Evolutionary conservation across 2,329 filamentous ascomycete genomes (phyloP).

Genomic region (Coleophoma eucalyptorum): DNA sequence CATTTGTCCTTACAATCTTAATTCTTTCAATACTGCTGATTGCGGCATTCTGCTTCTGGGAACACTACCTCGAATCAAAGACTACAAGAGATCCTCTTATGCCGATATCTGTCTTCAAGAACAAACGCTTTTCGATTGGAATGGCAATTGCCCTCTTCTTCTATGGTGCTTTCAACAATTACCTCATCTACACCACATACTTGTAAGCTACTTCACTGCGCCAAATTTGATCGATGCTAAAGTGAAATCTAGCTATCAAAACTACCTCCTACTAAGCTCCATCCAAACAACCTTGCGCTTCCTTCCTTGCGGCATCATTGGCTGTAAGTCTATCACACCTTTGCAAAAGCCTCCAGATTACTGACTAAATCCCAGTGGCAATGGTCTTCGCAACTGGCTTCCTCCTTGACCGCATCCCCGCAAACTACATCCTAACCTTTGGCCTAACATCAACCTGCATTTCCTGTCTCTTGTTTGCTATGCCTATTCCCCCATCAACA

Average conservation of each 20-base stretch:
- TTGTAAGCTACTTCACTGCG: slow-evolving; percentile 27
- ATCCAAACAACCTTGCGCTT: slow-evolving; percentile 68
- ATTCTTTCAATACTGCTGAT: slow-evolving; percentile 53
- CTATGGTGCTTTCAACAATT: slow-evolving; percentile 66
- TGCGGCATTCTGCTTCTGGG: slow-evolving; percentile 23
- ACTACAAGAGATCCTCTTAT: slow-evolving; percentile 53
- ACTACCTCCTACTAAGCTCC: slow-evolving; percentile 56
- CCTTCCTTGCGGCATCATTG: slow-evolving; percentile 59
- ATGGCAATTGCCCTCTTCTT: slow-evolving; percentile 64
- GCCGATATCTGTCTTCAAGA: slow-evolving; percentile 61
- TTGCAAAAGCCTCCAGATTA: too few species aligned
- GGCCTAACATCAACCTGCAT: slow-evolving; percentile 36
- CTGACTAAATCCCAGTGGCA: too few species aligned
- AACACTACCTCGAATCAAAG: slow-evolving; percentile 53
- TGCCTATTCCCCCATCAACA: slow-evolving; percentile 55
- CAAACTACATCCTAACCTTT: slow-evolving; percentile 49
- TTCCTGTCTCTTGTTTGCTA: slow-evolving; percentile 57
- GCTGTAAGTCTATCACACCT: slow-evolving; percentile 21
- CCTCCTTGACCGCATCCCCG: slow-evolving; percentile 24
- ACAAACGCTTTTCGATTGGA: slow-evolving; percentile 54
- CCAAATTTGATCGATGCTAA: too few species aligned
- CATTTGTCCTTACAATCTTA: slow-evolving; percentile 56
- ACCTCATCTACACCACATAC: slow-evolving; percentile 63
- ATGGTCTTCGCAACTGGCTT: too few species aligned
- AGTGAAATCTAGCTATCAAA: slow-evolving; percentile 48